phyloP scores from a whole-genome alignment of 352 stramenopile genomes.

The Pythium brachiatum region DNA sequence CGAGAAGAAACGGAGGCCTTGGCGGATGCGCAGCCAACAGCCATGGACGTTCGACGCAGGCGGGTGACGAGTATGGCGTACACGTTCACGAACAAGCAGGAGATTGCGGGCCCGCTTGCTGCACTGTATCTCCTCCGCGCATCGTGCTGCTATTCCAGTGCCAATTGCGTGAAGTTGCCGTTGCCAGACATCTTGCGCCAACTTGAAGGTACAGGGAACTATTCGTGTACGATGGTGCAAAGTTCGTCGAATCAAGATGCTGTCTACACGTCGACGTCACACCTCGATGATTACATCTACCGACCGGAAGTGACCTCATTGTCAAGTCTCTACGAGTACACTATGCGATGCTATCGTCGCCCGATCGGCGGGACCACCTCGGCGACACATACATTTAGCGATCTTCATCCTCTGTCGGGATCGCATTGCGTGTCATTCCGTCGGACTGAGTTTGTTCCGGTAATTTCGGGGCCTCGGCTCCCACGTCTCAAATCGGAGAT shows the following conservation, averaged over 20 bases:
- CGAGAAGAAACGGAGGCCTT: too few relatives aligned
- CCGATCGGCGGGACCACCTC: neutral
- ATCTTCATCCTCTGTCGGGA: neutral
- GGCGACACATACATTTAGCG: neutral
- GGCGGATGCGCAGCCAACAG: neutral
- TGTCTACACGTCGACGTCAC: neutral
- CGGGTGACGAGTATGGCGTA: constrained; percentile 13
- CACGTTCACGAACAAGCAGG: constrained; percentile 21
- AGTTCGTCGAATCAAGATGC: neutral
- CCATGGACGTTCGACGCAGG: constrained; percentile 3
- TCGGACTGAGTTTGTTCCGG: neutral
- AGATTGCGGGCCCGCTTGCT: constrained; percentile 15
- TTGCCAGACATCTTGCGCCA: neutral
- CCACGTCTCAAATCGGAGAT: neutral
- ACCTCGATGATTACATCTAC: constrained; percentile 11
- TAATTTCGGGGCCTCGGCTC: constrained; percentile 1
- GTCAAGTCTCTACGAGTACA: constrained; percentile 1
- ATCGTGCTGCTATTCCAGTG: constrained; percentile 19
- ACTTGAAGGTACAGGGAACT: neutral
- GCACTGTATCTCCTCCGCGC: constrained; percentile 9
- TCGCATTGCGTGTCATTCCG: constrained; percentile 1
- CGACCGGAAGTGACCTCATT: neutral
- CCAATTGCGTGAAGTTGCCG: neutral
- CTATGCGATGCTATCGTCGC: constrained; percentile 2
- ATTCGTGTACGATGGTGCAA: neutral